Percentiles rank a stretch among this genome's conserved stretches.
Evolutionary conservation across 148 eudicot genomes (phyloP).

Genomic region (Heliosperma pusillum): DNA sequence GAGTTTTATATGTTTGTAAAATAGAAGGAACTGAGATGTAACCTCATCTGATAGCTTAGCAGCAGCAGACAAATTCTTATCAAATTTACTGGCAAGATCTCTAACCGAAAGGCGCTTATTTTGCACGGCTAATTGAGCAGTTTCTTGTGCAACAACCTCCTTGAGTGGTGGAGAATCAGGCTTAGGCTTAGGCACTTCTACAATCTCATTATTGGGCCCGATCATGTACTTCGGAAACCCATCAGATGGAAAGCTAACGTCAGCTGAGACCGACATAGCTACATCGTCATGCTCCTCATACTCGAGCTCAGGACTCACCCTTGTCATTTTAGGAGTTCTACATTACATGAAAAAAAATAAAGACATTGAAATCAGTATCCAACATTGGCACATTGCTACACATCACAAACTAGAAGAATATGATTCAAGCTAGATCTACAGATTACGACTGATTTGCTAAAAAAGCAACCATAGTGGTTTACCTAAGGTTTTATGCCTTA

Average conservation of each 20-base stretch:
- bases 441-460: too few species aligned
- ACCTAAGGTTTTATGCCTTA: too few species aligned
- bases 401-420: background rate
- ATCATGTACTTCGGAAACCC: slow-evolving; percentile 82
- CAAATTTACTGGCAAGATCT: slow-evolving; percentile 92
- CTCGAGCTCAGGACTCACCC: slow-evolving; percentile 83
- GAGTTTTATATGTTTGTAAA: background rate
- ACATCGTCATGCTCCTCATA: slow-evolving; percentile 47
- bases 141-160: slow-evolving; percentile 76
- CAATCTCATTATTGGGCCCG: slow-evolving; percentile 83
- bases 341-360: slow-evolving; percentile 13
- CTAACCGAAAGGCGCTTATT: slow-evolving; percentile 89
- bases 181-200: slow-evolving; percentile 62
- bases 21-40: slow-evolving; percentile 10
- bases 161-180: slow-evolving; percentile 67
- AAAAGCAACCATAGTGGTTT: too few species aligned
- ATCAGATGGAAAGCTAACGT: slow-evolving; percentile 72
- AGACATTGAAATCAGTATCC: background rate
- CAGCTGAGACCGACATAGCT: slow-evolving; percentile 64
- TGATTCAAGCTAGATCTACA: background rate
- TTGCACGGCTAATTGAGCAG: slow-evolving; percentile 69
- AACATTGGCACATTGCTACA: background rate
- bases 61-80: slow-evolving; percentile 88
- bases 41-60: slow-evolving; percentile 90
- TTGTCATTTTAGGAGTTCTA: slow-evolving; percentile 58